These are phyloP conservation scores for Agrocybe pediades DNA, from an alignment of 768 basidiomycete genomes.

Conservation along the genomic window DNA sequence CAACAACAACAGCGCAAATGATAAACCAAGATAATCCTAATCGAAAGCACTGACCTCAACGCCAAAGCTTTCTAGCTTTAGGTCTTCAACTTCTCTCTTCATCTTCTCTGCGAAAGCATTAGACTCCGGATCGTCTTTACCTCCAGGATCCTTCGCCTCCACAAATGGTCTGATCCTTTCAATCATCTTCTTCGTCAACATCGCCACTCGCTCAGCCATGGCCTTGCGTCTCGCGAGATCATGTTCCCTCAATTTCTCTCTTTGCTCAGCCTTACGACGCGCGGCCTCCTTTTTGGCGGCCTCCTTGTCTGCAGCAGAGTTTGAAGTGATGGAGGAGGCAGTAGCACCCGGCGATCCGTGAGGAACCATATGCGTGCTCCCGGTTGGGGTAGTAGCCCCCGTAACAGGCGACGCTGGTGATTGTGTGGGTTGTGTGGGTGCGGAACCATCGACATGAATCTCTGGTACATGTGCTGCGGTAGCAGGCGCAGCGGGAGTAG, in stretches of 20 bases:
- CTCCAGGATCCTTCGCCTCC: constrained; percentile 83
- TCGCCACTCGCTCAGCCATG: constrained; percentile 76
- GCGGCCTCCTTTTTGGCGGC: constrained; percentile 45
- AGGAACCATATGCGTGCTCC: constrained; percentile 22
- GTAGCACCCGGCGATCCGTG: constrained; percentile 16
- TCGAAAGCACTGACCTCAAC: constrained; percentile 75
- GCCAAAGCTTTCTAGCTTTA: constrained; percentile 97
- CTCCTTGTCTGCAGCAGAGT: constrained; percentile 27
- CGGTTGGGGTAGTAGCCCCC: constrained; percentile 9
- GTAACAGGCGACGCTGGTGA: constrained; percentile 8
- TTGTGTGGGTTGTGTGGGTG: neutral
- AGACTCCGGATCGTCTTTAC: constrained; percentile 82
- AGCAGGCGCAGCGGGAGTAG: constrained; percentile 4
- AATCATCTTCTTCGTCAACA: constrained; percentile 75
- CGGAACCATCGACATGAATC: neutral
- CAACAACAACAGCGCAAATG: neutral
- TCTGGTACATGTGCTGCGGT: constrained; percentile 11
- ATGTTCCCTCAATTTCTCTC: constrained; percentile 78
- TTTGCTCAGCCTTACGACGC: constrained; percentile 81
- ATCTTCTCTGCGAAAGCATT: constrained; percentile 75
- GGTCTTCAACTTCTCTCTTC: constrained; percentile 84
- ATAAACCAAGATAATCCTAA: neutral
- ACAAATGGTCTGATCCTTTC: constrained; percentile 90
- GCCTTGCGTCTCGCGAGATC: constrained; percentile 80
- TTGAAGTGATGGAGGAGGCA: constrained; percentile 18